Base-by-base conservation (phyloP, 192 early-diverging fungal genomes). In the Backusella westeae region DNA sequence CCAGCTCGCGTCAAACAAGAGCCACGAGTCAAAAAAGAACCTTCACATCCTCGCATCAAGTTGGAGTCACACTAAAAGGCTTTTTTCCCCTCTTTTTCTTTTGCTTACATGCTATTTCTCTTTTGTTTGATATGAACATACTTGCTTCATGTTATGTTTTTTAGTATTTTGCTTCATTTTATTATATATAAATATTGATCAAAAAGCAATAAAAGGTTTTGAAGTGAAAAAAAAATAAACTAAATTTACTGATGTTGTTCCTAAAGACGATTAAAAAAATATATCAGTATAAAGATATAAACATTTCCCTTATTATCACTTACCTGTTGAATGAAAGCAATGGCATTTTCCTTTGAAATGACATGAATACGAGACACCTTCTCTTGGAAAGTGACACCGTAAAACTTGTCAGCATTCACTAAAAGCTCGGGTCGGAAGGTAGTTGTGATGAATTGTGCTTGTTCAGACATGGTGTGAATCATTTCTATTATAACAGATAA, bases 351-450 rank as follows among this genome's bases (percentile, higher is more conserved):
- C 80, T 90, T 91, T 6, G 91, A 79, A 46, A 95, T 94, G 7
- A 82, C 82, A 73, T 93, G 90, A 52, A 99, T 91, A 26, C 89
- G 78, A n/a, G 95, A 96, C 6, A 98, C 96, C 83, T 98, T 99
- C 83, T 94, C 93, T 46, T 91, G 90, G 86, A 99, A 99, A 3
- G 95, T 97, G 52, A 99, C 97, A 46, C 98, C 98, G 69, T 99
- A 99, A 74, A 96, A 98, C 86, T 96, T 95, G 83, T 98, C 93
- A 0, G 96, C 95, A 73, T 95, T 87, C 6, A 86, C 92, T 59
- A 99, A 86, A 85, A 98, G 87, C 81, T 99, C 98, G 2, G 98
- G 96, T 14, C 98, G 88, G 92, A 99, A 99, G 1, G 98, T 99
- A 14, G 98, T 99, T 6, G 96, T 97, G 70, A 98, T 97, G 80